Evolutionary conservation across 176 grass and related monocot species (phyloP), one percentile per base, ranked within the genome.

Genomic region (Oryza australiensis): DNA sequence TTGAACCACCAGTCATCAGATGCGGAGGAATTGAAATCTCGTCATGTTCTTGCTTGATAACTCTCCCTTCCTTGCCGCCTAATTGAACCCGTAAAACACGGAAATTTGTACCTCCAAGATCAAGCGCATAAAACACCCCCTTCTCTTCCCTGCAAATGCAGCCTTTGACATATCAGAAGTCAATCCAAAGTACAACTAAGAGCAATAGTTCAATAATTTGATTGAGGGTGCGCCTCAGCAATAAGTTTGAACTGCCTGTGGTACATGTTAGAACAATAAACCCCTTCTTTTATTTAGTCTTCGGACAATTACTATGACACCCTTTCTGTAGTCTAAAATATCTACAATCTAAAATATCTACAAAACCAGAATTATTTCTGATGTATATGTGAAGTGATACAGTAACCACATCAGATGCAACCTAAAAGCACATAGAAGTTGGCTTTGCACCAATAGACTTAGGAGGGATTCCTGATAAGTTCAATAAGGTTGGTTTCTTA

Each of bases 101-200:
- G 70, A 93, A 93, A 42, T 97, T 97, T 53, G 94, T 97, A 81
- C 94, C 91, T 84, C 86, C 94, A 74, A 97, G 91, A 64, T 97
- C 94, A 84, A 97, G 88, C 60, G 91, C 94, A 70, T 93, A 89
- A 87, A 87, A 93, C 26, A 93, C 22, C 59, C 94, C 91, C 73
- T 78, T 87, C 81, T 93, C 88, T 43, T 43, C 41, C 41, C 41
- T 43, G 75, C n/a, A 30, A 76, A 57, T 83, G 22, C 33, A 37
- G 41, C 64, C 40, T 35, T 70, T 1, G 26, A 27, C 7, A 40
- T n/a, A 70, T 43, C 41, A 43, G 11, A 43, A 43, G 9, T 43
- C 41, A 43, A 42, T 75, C 59, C 60, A 30, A 42, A 66, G 43
- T 46, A 11, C 20, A 82, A 46, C 22, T 73, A 2, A 9, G 12